These are phyloP conservation scores for Proliferodiscus dingleyae DNA, from an alignment of 2,329 filamentous ascomycete genomes.

Conservation along the genomic window DNA sequence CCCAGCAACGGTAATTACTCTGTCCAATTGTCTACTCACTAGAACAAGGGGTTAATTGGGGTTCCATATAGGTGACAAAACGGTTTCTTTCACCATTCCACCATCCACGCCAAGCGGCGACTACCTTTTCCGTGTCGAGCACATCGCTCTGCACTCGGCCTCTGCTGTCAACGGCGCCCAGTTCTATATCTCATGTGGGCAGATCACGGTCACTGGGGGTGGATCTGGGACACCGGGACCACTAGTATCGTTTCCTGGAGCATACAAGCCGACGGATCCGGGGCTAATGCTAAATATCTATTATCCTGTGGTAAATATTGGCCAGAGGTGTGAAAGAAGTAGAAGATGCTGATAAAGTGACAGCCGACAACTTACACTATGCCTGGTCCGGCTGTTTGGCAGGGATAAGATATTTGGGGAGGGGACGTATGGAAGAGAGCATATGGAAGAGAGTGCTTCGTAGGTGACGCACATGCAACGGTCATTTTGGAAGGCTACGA, in stretches of 20 bases:
- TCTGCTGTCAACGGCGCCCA: constrained; percentile 8
- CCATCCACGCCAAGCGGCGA: constrained; percentile 32
- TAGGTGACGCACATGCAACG: no score
- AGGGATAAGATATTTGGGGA: no score
- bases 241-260: constrained; percentile 30
- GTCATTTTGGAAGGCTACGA: no score
- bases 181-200: constrained; percentile 33
- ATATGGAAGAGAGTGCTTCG: no score
- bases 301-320: constrained; percentile 27
- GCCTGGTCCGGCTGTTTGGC: constrained; percentile 26
- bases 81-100: background rate
- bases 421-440: no score
- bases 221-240: constrained; percentile 32
- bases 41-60: no score
- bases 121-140: constrained; percentile 30
- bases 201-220: constrained; percentile 37
- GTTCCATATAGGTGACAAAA: no score
- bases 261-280: constrained; percentile 28
- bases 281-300: constrained; percentile 31
- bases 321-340: background rate
- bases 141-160: constrained; percentile 24
- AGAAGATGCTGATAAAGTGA: constrained; percentile 2
- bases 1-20: background rate
- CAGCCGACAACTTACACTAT: constrained; percentile 24
- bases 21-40: no score